These are phyloP conservation scores for Ceratocystis ficicola DNA, from an alignment of 2,329 filamentous ascomycete genomes.

Conservation along the genomic window DNA sequence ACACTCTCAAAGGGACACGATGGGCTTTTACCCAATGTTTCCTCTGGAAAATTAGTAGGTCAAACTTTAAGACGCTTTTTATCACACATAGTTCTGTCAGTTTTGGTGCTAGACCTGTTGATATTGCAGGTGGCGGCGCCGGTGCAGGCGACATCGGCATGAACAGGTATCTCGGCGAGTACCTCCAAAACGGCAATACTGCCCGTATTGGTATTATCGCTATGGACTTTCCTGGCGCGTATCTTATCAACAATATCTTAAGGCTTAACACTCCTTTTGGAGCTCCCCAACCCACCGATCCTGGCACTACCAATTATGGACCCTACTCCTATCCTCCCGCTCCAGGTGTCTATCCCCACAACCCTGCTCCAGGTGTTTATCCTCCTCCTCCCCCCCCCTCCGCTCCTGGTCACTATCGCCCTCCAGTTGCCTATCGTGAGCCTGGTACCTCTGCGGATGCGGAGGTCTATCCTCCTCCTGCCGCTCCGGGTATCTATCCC, in stretches of 20 bases:
- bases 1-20: conserved; percentile 30
- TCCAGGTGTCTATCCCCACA: no score
- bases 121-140: conserved; percentile 35
- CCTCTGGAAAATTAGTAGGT: conserved; percentile 27
- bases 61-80: conserved; percentile 25
- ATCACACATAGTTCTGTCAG: conserved; percentile 23
- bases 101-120: conserved; percentile 31
- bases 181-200: conserved; percentile 28
- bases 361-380: no score
- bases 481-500: no score
- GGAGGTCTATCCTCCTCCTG: no score
- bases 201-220: conserved; percentile 35
- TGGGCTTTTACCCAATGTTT: conserved; percentile 28
- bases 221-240: conserved; percentile 37
- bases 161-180: conserved; percentile 38
- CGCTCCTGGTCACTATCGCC: no score
- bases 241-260: conserved; percentile 34
- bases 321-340: no score
- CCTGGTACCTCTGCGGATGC: no score
- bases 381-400: no score
- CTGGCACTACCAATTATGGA: no score
- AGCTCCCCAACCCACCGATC: no score
- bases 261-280: conserved; percentile 28
- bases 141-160: conserved; percentile 29
- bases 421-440: no score